phyloP scores from a whole-genome alignment of 2,329 filamentous ascomycete genomes.

The Karstenula rhodostoma region DNA sequence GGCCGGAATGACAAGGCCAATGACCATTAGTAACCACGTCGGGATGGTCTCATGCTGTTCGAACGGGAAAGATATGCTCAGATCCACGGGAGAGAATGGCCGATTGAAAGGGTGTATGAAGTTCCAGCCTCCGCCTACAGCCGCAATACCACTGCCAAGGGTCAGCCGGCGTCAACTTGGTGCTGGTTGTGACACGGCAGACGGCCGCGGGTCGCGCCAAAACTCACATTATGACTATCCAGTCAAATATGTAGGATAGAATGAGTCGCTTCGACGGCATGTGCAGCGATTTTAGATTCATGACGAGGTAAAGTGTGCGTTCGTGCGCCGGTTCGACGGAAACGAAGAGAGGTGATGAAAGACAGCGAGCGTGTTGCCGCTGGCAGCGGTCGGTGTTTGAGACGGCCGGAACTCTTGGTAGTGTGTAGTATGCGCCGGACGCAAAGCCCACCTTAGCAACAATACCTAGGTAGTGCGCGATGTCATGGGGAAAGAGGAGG shows the following conservation, averaged over 20 bases:
- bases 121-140: slow-evolving; percentile 67
- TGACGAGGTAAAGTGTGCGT: slow-evolving; percentile 20
- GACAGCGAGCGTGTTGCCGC: not conserved
- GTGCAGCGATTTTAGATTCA: slow-evolving; percentile 36
- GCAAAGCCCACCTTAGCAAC: not conserved
- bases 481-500: not conserved
- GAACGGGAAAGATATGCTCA: slow-evolving; percentile 81
- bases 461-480: not conserved
- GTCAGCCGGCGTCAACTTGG: slow-evolving; percentile 20
- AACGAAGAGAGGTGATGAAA: slow-evolving; percentile 7
- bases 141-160: slow-evolving; percentile 60
- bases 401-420: slow-evolving; percentile 18
- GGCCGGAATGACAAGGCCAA: slow-evolving; percentile 70
- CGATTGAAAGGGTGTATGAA: slow-evolving; percentile 70
- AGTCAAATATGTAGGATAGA: slow-evolving; percentile 76
- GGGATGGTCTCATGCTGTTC: slow-evolving; percentile 76
- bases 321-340: slow-evolving; percentile 13
- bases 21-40: slow-evolving; percentile 69
- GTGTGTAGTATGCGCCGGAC: slow-evolving; percentile 2
- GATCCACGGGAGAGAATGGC: slow-evolving; percentile 76
- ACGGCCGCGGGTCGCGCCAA: not conserved
- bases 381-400: slow-evolving; percentile 12
- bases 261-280: slow-evolving; percentile 62
- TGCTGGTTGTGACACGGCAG: not conserved
- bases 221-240: slow-evolving; percentile 71